Evolutionary conservation across 2,329 filamentous ascomycete species (phyloP).

Genomic region (Penicillium freii): DNA sequence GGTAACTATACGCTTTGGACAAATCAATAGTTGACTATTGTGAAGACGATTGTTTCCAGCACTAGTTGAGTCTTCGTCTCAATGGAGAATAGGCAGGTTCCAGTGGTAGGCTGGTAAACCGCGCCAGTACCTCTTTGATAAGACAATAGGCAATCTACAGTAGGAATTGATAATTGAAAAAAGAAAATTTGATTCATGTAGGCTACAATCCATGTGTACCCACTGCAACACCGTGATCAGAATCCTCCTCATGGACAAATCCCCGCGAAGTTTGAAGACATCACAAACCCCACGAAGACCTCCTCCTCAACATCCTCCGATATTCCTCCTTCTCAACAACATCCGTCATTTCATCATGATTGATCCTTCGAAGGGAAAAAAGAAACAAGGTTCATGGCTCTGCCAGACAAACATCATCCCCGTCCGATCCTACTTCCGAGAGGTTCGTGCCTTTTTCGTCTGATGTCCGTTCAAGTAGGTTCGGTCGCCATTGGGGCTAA

Average conservation of each 20-base stretch:
- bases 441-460: conserved; percentile 1
- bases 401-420: not conserved
- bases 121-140: too few relatives aligned
- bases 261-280: not conserved
- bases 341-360: not conserved
- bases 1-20: too few relatives aligned
- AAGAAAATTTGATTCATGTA: not conserved
- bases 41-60: too few relatives aligned
- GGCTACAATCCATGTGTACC: not conserved
- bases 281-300: not conserved
- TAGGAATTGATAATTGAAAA: too few relatives aligned
- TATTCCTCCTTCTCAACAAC: not conserved
- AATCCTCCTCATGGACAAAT: not conserved
- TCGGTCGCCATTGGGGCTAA: conserved; percentile 13
- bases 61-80: too few relatives aligned
- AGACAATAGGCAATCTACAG: too few relatives aligned
- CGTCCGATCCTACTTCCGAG: not conserved
- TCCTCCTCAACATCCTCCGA: not conserved
- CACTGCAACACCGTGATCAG: not conserved
- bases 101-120: too few relatives aligned
- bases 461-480: conserved; percentile 22
- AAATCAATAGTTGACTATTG: too few relatives aligned
- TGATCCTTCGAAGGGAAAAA: not conserved
- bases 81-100: too few relatives aligned
- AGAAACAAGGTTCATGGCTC: not conserved